Percentiles rank a stretch among this genome's conserved stretches.
Conservation (phyloP, 352 stramenopile genomes). For the Globisporangium uncinulatum region DNA sequence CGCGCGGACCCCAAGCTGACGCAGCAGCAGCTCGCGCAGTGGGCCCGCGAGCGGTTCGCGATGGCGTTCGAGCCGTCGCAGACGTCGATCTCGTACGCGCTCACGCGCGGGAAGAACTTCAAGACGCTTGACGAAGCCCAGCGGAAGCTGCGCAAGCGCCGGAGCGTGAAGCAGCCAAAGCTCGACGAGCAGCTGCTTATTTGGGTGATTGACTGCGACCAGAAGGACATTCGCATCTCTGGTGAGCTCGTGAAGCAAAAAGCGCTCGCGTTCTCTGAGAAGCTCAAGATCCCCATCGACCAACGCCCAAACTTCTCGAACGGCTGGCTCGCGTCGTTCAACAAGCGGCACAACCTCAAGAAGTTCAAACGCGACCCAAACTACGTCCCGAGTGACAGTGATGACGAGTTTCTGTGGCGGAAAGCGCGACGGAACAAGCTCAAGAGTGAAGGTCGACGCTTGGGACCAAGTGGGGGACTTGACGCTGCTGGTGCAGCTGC, state of each 20-base stretch:
- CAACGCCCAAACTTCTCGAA: conserved; percentile 54
- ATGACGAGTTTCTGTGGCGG: conserved; percentile 15
- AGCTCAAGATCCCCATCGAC: conserved; percentile 10
- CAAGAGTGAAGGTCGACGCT: conserved; percentile 2
- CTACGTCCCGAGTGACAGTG: conserved; percentile 12
- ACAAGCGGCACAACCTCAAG: conserved; percentile 34
- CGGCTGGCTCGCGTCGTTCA: conserved; percentile 81
- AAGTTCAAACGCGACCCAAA: conserved; percentile 18
- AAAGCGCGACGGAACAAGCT: conserved; percentile 6
- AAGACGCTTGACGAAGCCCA: conserved; percentile 64
- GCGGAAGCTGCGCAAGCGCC: conserved; percentile 43
- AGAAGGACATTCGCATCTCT: conserved; percentile 16
- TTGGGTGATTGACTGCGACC: conserved; percentile 17
- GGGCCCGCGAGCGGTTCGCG: conserved; percentile 66
- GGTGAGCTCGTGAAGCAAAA: conserved; percentile 18
- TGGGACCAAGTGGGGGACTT: not conserved
- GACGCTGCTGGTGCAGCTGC: not conserved
- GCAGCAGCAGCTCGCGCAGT: conserved; percentile 69
- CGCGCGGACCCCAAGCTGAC: conserved; percentile 66
- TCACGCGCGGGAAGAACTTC: conserved; percentile 68
- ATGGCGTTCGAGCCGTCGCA: conserved; percentile 73
- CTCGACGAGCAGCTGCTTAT: conserved; percentile 16
- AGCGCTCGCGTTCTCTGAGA: conserved; percentile 13
- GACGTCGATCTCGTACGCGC: conserved; percentile 78
- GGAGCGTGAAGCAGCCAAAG: conserved; percentile 16